phyloP scores from a whole-genome alignment of 768 basidiomycete genomes.

The Lactarius quietus region DNA sequence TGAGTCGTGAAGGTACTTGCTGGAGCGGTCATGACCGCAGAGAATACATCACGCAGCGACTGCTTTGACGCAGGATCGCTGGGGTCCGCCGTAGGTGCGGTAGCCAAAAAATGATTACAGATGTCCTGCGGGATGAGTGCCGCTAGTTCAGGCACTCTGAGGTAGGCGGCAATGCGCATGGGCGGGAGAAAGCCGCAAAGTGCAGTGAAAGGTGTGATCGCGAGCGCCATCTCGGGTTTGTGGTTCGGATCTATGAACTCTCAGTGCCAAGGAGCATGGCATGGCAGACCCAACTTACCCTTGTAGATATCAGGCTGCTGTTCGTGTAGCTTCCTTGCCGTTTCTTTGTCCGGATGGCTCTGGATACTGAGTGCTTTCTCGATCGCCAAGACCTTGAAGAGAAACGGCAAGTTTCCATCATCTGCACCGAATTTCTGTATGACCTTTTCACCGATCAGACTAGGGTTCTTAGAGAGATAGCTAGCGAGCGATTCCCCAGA shows the following conservation, averaged over 20 bases:
- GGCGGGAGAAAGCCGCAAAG: slow-evolving; percentile 93
- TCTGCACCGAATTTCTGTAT: slow-evolving; percentile 36
- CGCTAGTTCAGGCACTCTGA: slow-evolving; percentile 75
- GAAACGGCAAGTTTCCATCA: slow-evolving; percentile 76
- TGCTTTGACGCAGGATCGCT: slow-evolving; percentile 49
- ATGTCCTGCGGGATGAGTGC: slow-evolving; percentile 61
- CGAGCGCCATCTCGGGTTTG: slow-evolving; percentile 99
- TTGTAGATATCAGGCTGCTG: slow-evolving; percentile 84
- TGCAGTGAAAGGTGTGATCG: slow-evolving; percentile 84
- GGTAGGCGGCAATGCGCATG: slow-evolving; percentile 58
- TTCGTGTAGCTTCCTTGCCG: slow-evolving; percentile 49
- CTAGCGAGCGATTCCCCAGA: slow-evolving; percentile 50
- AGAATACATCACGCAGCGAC: slow-evolving; percentile 73
- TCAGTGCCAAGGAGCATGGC: slow-evolving; percentile 17
- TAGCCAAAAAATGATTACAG: slow-evolving; percentile 46
- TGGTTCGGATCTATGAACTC: slow-evolving; percentile 79
- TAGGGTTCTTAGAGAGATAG: slow-evolving; percentile 61
- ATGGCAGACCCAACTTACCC: slow-evolving; percentile 45
- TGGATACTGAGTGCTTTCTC: slow-evolving; percentile 89
- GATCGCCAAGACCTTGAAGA: slow-evolving; percentile 91
- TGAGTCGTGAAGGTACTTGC: slow-evolving; percentile 47
- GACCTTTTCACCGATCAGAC: slow-evolving; percentile 47
- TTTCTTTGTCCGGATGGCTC: slow-evolving; percentile 84
- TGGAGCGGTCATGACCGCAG: slow-evolving; percentile 80
- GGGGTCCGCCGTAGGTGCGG: slow-evolving; percentile 43